Evolutionary conservation across 768 basidiomycete genomes (phyloP).

Genomic region (Lentinula boryana): DNA sequence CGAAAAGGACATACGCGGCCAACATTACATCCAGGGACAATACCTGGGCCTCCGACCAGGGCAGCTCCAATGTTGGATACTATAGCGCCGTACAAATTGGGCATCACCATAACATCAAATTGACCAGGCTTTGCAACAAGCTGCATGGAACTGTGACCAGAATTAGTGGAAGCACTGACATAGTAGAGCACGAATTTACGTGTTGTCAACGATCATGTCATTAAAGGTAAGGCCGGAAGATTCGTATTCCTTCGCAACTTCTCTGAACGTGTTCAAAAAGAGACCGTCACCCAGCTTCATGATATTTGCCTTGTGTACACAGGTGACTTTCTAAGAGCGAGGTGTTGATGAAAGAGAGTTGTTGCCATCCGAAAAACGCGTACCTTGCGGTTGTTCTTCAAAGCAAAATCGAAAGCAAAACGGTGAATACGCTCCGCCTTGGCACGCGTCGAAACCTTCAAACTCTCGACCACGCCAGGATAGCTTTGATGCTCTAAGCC

Average conservation of each 20-base stretch:
- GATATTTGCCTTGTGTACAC: constrained; percentile 99
- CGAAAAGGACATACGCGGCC: constrained; percentile 58
- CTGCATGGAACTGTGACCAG: constrained; percentile 85
- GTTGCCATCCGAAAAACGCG: constrained; percentile 9
- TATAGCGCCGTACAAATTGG: constrained; percentile 94
- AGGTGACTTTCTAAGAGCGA: constrained; percentile 84
- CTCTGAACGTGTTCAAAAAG: constrained; percentile 97
- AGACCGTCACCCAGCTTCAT: constrained; percentile 99
- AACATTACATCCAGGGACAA: constrained; percentile 97
- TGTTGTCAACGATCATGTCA: constrained; percentile 99
- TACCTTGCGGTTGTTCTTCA: constrained; percentile 98
- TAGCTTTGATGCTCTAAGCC: constrained; percentile 97
- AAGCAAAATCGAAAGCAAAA: constrained; percentile 97
- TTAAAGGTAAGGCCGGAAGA: constrained; percentile 87
- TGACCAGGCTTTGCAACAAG: constrained; percentile 93
- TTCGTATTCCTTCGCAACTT: constrained; percentile 94
- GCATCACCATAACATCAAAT: constrained; percentile 99
- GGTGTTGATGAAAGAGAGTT: background rate
- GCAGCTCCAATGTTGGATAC: constrained; percentile 98
- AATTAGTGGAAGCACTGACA: background rate
- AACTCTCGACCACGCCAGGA: constrained; percentile 96
- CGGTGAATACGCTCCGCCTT: constrained; percentile 96
- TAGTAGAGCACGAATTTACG: constrained; percentile 40
- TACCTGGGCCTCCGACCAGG: constrained; percentile 95
- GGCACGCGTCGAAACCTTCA: constrained; percentile 93